Conservation (phyloP, 2,329 filamentous ascomycete genomes). For the Hirsutella rhossiliensis region DNA sequence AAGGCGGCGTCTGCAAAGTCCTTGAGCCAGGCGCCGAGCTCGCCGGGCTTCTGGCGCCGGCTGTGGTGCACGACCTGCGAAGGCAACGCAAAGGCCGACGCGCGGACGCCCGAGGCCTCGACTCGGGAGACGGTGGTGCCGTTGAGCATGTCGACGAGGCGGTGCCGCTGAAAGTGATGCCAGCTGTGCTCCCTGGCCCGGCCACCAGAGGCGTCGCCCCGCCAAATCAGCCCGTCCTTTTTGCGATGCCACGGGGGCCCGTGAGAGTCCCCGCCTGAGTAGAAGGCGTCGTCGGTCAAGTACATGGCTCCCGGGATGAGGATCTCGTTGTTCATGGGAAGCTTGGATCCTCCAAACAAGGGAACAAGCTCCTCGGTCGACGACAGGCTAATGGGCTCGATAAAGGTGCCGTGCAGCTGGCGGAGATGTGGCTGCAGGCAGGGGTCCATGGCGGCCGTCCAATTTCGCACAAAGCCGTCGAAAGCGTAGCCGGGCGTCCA, state of each 20-base stretch:
- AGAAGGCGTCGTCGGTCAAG: slow-evolving; percentile 43
- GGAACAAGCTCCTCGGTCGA: slow-evolving; percentile 44
- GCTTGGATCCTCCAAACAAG: slow-evolving; percentile 50
- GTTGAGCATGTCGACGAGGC: slow-evolving; percentile 58
- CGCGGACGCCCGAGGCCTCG: slow-evolving; percentile 26
- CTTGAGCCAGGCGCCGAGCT: slow-evolving; percentile 28
- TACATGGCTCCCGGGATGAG: slow-evolving; percentile 56
- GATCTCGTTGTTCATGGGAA: slow-evolving; percentile 51
- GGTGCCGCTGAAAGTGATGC: slow-evolving; percentile 59
- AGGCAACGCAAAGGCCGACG: slow-evolving; percentile 38
- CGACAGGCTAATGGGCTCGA: slow-evolving; percentile 37
- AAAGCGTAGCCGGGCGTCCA: slow-evolving; percentile 24
- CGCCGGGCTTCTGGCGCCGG: slow-evolving; percentile 16
- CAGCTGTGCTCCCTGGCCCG: slow-evolving; percentile 42
- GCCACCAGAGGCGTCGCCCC: slow-evolving; percentile 53
- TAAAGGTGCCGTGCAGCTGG: slow-evolving; percentile 43
- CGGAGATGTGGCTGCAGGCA: slow-evolving; percentile 44
- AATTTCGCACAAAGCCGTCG: slow-evolving; percentile 43
- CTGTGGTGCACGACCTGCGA: slow-evolving; percentile 29
- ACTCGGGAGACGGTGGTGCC: slow-evolving; percentile 39
- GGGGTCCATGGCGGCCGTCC: slow-evolving; percentile 44
- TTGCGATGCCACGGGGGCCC: slow-evolving; percentile 49
- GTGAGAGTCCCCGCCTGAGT: slow-evolving; percentile 41
- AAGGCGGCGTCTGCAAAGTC: slow-evolving; percentile 32
- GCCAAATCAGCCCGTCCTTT: slow-evolving; percentile 45